A percentile compares a stretch with the other conserved stretches of the same genome.
phyloP scores from a whole-genome alignment of 2,329 filamentous ascomycete genomes.

The Sporothrix inflata region DNA sequence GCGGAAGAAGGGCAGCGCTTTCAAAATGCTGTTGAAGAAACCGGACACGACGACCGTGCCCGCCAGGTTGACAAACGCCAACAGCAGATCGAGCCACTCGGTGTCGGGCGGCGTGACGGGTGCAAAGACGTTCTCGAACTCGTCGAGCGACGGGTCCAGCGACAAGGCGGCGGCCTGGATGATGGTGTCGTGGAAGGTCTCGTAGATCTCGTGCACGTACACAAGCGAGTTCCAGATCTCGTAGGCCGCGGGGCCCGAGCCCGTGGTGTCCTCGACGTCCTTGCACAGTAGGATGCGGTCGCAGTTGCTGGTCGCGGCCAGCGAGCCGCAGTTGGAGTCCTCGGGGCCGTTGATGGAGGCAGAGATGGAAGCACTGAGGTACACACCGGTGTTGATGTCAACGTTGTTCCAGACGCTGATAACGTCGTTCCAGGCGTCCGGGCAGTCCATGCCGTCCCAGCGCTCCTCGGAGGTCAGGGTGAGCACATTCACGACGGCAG shows the following conservation, averaged over 20 bases:
- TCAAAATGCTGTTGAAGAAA: constrained; percentile 19
- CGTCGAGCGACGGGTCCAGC: neutral
- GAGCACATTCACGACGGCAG: constrained; percentile 15
- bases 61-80: constrained; percentile 15
- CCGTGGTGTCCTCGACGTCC: neutral
- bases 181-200: constrained; percentile 30
- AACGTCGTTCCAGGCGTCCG: constrained; percentile 39
- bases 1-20: neutral
- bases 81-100: neutral
- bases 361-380: constrained; percentile 33
- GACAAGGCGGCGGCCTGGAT: constrained; percentile 10
- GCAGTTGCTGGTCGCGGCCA: constrained; percentile 26
- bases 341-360: constrained; percentile 13
- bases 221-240: constrained; percentile 35
- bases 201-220: constrained; percentile 32
- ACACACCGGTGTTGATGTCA: constrained; percentile 24
- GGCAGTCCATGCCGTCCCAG: constrained; percentile 37
- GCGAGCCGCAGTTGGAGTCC: constrained; percentile 1
- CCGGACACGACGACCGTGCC: constrained; percentile 20
- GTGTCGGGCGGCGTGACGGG: neutral
- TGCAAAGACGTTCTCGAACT: constrained; percentile 25
- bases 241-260: constrained; percentile 32
- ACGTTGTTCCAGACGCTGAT: constrained; percentile 35
- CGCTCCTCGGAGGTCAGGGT: constrained; percentile 32
- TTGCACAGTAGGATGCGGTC: neutral